Base-by-base conservation (phyloP, 768 basidiomycete species). In the Pleurotus tuoliensis region DNA sequence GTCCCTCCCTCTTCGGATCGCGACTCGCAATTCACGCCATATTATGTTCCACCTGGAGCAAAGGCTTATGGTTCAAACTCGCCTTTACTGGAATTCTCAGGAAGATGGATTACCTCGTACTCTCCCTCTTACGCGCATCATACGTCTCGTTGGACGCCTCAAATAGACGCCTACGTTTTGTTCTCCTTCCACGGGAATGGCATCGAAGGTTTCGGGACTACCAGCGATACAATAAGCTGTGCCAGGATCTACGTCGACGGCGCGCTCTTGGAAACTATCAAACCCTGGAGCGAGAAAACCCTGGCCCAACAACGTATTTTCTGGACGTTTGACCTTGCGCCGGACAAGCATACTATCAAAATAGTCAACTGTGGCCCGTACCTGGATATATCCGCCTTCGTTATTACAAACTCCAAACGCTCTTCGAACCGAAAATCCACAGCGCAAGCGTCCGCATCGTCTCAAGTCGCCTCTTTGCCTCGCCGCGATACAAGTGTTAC, bases 141-240 rank as follows among this genome's bases (percentile, higher is more conserved):
- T 13, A 79, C 82, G 12, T 68, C 82, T 34, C 78, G 75, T 12
- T 77, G 75, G 64, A 86, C 86, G 0, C 69, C 72, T 12, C 68
- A 78, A 46, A 68, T 68, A 15, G 75, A 75, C 47, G 82, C 88
- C 9, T 69, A 78, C 3, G 71, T 81, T 46, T 72, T 73, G 1
- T 80, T 90, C 68, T 74, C 77, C 2, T 90, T 90, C 68, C 72
- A 73, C n/a, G 90, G 89, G 12, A 87, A 84, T 11, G 87, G 87
- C 0, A 76, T 92, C 60, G 90, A 91, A 69, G 88, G 84, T 84
- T 91, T 90, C 61, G 90, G 90, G 27, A 79, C 76, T 62, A 75
- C 71, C 40, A 82, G 80, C 61, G 72, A 65, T 40, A 66, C 61
- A 13, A 82, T 90, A 63, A 85, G 89, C 12, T 66, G 77, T 7